These are phyloP conservation scores for Polytrichum commune DNA, from an alignment of 225 moss, liverwort and hornwort genomes.

Conservation along the genomic window DNA sequence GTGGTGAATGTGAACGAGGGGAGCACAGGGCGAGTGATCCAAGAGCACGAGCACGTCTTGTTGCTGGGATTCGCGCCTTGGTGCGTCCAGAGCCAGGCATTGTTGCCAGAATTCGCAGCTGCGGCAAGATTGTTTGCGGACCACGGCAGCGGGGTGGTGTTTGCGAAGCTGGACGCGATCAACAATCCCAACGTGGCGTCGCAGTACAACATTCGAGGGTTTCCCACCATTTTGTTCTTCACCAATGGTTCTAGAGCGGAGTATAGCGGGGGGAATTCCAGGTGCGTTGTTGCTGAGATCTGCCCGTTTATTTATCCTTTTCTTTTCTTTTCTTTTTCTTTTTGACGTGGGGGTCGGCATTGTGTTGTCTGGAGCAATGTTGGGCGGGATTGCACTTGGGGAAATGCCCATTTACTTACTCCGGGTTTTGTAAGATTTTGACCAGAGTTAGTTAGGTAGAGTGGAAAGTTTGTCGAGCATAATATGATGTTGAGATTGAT, in stretches of 20 bases:
- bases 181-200: slow-evolving; percentile 61
- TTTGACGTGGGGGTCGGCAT: too few relatives aligned
- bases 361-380: too few relatives aligned
- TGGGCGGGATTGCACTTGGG: too few relatives aligned
- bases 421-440: too few relatives aligned
- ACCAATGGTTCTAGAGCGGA: slow-evolving; percentile 51
- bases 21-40: slow-evolving; percentile 56
- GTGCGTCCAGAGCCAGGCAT: slow-evolving; percentile 77
- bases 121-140: slow-evolving; percentile 42
- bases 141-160: slow-evolving; percentile 43
- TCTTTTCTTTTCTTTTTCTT: neutral
- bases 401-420: too few relatives aligned
- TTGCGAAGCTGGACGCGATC: slow-evolving; percentile 85
- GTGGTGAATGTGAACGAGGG: slow-evolving; percentile 67
- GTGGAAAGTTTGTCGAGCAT: too few relatives aligned
- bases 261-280: slow-evolving; percentile 49
- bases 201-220: slow-evolving; percentile 66
- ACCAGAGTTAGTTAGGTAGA: too few relatives aligned
- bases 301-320: neutral
- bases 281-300: slow-evolving; percentile 21
- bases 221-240: slow-evolving; percentile 74
- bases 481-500: too few relatives aligned
- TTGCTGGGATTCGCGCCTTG: slow-evolving; percentile 86
- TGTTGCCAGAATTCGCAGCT: slow-evolving; percentile 71
- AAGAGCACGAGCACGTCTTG: slow-evolving; percentile 54